Evolutionary conservation across 768 basidiomycete species (phyloP).

Genomic region (Asterophora lycoperdoides): DNA sequence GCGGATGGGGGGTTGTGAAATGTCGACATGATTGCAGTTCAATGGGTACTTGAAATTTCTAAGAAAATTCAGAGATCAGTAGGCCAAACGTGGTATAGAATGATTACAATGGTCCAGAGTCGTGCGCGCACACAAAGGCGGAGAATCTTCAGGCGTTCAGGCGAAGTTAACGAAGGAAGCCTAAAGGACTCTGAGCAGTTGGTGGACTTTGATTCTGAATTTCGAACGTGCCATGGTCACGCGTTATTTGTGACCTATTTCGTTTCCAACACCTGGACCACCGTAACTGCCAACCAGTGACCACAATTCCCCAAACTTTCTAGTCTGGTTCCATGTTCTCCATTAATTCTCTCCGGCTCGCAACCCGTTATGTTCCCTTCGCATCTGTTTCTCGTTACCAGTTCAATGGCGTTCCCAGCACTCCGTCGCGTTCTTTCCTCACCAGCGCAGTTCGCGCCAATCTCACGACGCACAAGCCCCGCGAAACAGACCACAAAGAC

Average conservation of each 20-base stretch:
- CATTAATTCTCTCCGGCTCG: slow-evolving; percentile 9
- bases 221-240: no score
- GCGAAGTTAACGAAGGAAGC: no score
- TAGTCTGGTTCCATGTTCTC: slow-evolving; percentile 16
- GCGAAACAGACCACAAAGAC: not conserved
- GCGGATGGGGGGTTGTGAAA: not conserved
- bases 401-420: slow-evolving; percentile 5
- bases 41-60: no score
- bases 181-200: no score
- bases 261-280: no score
- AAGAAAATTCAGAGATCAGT: not conserved
- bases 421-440: slow-evolving; percentile 19
- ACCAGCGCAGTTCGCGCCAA: slow-evolving; percentile 10
- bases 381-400: not conserved
- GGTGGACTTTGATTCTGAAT: no score
- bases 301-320: no score
- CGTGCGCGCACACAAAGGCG: no score
- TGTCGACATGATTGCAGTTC: not conserved
- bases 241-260: no score
- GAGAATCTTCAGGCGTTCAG: no score
- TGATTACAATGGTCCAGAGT: no score
- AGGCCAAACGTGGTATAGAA: not conserved
- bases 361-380: slow-evolving; percentile 6
- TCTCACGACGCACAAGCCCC: not conserved
- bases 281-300: no score